Base-by-base conservation (phyloP, 176 grass and related monocot genomes). In the Avena eriantha region DNA sequence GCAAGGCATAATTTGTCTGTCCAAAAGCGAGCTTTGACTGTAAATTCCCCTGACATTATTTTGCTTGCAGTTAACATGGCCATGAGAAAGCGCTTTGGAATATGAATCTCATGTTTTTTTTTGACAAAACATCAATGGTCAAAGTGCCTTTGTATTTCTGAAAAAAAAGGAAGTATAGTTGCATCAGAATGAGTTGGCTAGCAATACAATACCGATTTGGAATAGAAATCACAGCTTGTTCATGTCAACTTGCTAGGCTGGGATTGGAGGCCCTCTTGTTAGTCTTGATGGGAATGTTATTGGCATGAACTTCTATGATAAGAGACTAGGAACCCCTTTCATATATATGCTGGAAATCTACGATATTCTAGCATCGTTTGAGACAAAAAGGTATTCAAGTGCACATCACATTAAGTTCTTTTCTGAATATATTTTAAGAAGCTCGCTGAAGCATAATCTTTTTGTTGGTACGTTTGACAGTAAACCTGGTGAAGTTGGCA, bases 231-330 rank as follows among this genome's bases (percentile, higher is more conserved):
- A 43, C 36, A 43, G 19, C 61, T 49, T 67, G 13, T 53, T 1
- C 31, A 48, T 80, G 22, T 73, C 13, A 76, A 12, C 39, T 85
- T 64, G 26, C 1, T 84, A 84, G 83, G 83, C n/a, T 36, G 84
- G 77, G 53, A 85, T 85, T 77, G 83, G 73, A 66, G 82, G 83
- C 4, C 75, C 84, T n/a, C 34, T 69, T 79, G 61, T 86, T 70
- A 8, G 7, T 21, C 24, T 78, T 16, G 63, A 86, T 10, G 84
- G 65, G 53, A 17, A 69, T 41, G 9, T 69, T 69, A 41, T 69
- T 69, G 67, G 67, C 67, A 69, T 69, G 67, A 69, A 50, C 58
- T 85, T 65, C 18, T 79, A 86, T 80, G 84, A 71, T 7, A 86
- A 15, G 22, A 54, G 69, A 58, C 22, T 70, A 79, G 76, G 53